Percentiles rank a stretch among this genome's conserved stretches.
Evolutionary conservation across 768 basidiomycete species (phyloP).

Genomic region (Hygrophoropsis aurantiaca): DNA sequence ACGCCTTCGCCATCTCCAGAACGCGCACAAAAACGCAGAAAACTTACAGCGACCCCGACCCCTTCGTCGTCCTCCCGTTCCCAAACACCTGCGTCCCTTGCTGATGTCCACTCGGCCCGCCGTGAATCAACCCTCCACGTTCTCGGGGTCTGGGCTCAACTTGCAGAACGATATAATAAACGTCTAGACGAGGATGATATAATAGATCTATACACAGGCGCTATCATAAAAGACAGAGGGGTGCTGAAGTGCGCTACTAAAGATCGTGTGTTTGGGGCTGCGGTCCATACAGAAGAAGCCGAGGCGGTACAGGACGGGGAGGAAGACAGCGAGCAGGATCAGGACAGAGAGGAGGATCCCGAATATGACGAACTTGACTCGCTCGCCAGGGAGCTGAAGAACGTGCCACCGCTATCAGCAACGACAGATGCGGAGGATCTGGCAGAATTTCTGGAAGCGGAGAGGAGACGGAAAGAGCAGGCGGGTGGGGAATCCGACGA

Average conservation of each 20-base stretch:
- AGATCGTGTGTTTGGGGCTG: constrained; percentile 51
- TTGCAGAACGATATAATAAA: constrained; percentile 67
- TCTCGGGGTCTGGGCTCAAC: constrained; percentile 61
- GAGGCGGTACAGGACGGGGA: constrained; percentile 37
- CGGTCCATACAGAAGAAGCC: constrained; percentile 38
- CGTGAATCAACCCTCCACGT: constrained; percentile 58
- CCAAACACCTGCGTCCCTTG: constrained; percentile 22
- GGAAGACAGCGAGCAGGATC: constrained; percentile 36
- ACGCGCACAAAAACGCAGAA: constrained; percentile 47
- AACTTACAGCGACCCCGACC: constrained; percentile 47
- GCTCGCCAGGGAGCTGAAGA: constrained; percentile 37
- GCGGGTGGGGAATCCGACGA: constrained; percentile 26
- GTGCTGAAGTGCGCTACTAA: constrained; percentile 47
- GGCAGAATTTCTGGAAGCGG: constrained; percentile 65
- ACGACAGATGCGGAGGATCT: constrained; percentile 62
- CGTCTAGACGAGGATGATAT: constrained; percentile 79
- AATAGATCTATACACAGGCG: constrained; percentile 60
- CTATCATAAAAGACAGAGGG: constrained; percentile 71
- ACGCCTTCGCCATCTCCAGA: constrained; percentile 29
- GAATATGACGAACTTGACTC: constrained; percentile 58
- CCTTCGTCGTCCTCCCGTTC: constrained; percentile 39
- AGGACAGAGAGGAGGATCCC: constrained; percentile 53
- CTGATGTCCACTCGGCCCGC: constrained; percentile 54
- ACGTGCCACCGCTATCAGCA: constrained; percentile 44
- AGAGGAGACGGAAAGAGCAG: constrained; percentile 48